Conservation (phyloP, 1,284 basidiomycete species). For the Boletus hoseneyae region DNA sequence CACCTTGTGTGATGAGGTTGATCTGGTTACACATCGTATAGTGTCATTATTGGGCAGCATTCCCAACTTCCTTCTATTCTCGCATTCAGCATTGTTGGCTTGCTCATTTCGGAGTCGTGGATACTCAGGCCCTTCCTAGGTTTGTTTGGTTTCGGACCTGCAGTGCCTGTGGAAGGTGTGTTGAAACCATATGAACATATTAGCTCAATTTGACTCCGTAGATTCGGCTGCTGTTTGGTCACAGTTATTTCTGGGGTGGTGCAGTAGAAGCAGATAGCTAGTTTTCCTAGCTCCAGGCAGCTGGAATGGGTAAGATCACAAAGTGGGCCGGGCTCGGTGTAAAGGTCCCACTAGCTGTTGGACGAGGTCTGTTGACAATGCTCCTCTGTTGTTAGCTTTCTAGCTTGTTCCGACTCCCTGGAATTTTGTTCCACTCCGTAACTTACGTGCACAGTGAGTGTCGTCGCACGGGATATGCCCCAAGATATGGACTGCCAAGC, state of each 20-base stretch:
- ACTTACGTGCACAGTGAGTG: slow-evolving; percentile 41
- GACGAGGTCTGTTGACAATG: neutral
- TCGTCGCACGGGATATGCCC: slow-evolving; percentile 67
- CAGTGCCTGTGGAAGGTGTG: slow-evolving; percentile 16
- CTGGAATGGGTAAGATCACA: slow-evolving; percentile 10
- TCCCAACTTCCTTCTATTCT: slow-evolving; percentile 9
- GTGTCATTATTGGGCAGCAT: slow-evolving; percentile 14
- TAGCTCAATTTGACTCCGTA: neutral
- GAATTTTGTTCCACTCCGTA: too few relatives aligned
- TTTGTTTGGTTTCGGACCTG: slow-evolving; percentile 19
- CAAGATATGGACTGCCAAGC: slow-evolving; percentile 55
- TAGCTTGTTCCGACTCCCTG: too few relatives aligned
- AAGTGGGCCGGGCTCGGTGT: slow-evolving; percentile 2
- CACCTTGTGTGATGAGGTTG: neutral
- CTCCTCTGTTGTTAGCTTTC: too few relatives aligned
- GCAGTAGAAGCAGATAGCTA: slow-evolving; percentile 4
- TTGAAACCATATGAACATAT: neutral
- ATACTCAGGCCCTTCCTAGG: slow-evolving; percentile 10
- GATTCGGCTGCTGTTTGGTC: slow-evolving; percentile 15
- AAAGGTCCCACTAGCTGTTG: neutral
- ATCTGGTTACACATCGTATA: neutral
- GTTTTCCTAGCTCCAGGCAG: slow-evolving; percentile 18
- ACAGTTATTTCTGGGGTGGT: slow-evolving; percentile 12
- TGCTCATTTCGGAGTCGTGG: slow-evolving; percentile 14
- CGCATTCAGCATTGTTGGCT: neutral